Evolutionary conservation across 163 green algal genomes (phyloP).

Genomic region (Scenedesmus sp.): DNA sequence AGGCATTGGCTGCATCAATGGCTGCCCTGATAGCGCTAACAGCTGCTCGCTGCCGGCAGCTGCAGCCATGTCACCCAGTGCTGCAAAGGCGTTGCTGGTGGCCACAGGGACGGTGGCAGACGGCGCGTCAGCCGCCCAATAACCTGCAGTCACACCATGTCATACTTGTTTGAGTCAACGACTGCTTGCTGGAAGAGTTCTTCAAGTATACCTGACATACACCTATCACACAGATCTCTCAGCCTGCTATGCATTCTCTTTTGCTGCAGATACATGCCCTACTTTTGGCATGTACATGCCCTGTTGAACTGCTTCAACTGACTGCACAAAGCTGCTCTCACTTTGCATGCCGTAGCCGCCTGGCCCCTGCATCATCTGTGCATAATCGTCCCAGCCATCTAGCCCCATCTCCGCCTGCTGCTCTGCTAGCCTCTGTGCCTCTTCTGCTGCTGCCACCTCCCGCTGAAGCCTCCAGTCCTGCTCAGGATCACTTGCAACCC

Average conservation of each 20-base stretch:
- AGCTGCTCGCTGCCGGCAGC: not conserved
- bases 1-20: not conserved
- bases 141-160: not conserved
- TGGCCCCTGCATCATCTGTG: not conserved
- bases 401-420: slow-evolving; percentile 20
- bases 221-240: too few species aligned
- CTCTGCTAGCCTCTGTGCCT: not conserved
- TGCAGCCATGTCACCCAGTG: not conserved
- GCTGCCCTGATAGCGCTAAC: not conserved
- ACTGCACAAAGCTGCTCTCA: not conserved
- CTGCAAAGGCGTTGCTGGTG: not conserved
- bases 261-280: too few species aligned
- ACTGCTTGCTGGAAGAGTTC: too few species aligned
- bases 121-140: not conserved
- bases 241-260: too few species aligned
- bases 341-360: not conserved
- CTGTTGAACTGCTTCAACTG: too few species aligned
- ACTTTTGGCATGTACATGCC: too few species aligned
- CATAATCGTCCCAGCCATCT: not conserved
- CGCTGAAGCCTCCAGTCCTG: slow-evolving; percentile 23
- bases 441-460: not conserved
- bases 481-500: slow-evolving; percentile 45
- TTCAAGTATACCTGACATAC: too few species aligned
- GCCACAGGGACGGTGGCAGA: not conserved
- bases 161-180: too few species aligned